Evolutionary conservation across 257 asterid species (phyloP).

Genomic region (Cynanchum wilfordii): DNA sequence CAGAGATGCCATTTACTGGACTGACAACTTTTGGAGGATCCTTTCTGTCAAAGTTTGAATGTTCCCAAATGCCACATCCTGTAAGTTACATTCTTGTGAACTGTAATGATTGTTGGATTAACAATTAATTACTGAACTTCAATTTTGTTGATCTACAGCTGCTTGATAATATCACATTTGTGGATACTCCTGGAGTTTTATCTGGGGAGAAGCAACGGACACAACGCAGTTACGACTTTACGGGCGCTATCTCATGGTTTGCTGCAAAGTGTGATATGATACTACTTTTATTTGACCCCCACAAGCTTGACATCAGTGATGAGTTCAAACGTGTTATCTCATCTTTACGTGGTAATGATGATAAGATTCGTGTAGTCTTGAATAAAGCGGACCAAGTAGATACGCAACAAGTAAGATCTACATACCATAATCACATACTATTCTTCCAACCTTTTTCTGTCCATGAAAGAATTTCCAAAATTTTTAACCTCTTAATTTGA

Average conservation of each 20-base stretch:
- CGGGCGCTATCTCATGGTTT: slow-evolving; percentile 98
- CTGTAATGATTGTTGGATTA: background rate
- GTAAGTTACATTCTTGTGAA: slow-evolving; percentile 43
- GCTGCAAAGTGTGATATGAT: slow-evolving; percentile 92
- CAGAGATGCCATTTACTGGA: slow-evolving; percentile 82
- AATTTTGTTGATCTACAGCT: slow-evolving; percentile 39
- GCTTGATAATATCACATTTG: slow-evolving; percentile 77
- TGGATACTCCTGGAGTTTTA: slow-evolving; percentile 97
- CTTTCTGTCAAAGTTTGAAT: slow-evolving; percentile 87
- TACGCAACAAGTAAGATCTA: slow-evolving; percentile 67
- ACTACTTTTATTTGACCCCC: slow-evolving; percentile 91
- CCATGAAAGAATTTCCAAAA: background rate
- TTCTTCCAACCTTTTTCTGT: background rate
- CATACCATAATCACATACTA: background rate
- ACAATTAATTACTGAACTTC: background rate
- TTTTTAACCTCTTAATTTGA: background rate
- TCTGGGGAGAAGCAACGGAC: slow-evolving; percentile 98
- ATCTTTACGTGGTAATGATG: slow-evolving; percentile 88
- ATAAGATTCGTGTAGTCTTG: slow-evolving; percentile 87
- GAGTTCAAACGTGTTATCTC: slow-evolving; percentile 91
- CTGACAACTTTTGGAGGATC: slow-evolving; percentile 79
- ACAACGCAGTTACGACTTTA: slow-evolving; percentile 89
- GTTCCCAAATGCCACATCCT: slow-evolving; percentile 96
- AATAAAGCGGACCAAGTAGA: slow-evolving; percentile 98
- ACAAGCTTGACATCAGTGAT: slow-evolving; percentile 92